Base-by-base conservation (phyloP, 805 yeast genomes). In the Lipomyces chichibuensis region DNA sequence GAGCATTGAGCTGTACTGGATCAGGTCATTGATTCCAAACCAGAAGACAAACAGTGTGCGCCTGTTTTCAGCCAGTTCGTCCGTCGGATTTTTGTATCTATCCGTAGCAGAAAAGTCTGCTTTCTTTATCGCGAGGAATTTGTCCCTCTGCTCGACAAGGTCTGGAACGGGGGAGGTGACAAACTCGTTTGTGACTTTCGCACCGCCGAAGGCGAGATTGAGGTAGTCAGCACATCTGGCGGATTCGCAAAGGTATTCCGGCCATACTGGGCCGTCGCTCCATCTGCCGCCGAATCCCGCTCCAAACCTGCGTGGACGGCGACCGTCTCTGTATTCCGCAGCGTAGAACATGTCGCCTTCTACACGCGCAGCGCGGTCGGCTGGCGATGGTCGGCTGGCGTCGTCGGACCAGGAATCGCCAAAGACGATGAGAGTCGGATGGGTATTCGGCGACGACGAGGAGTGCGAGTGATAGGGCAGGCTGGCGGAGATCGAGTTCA, bases 361-460 rank as follows among this genome's bases (percentile, higher is more conserved):
- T 7, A 20, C 57, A 13, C 27, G 59, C 32, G 37, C 35, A 7
- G 23, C 27, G 52, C n/a, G 62, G n/a, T 37, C 27, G n/a, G 27
- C 62, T 14, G 60, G 55, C 33, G 23, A 29, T n/a, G 66, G 66
- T 14, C 69, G 62, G 13, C 29, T 27, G 23, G 61, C 71, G 60
- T 69, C 67, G 55, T 66, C 71, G 17, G 71, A 69, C 71, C 71
- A 69, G 53, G 69, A 65, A 52, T 69, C 71, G 33, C 71, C 71
- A 39, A 69, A 69, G 13, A 64, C 69, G 37, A 68, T 62, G 20
- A 68, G 25, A 13, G 17, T 54, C 29, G 33, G 51, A 37, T 27
- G 29, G 43, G 20, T 39, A 2, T 2, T 52, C 14, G 7, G 62
- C 14, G 59, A 52, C n/a, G 14, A 29, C 49, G 55, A n/a, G 49